Base-by-base conservation (phyloP, 2,329 filamentous ascomycete genomes). In the Ceratocystis albifundus region DNA sequence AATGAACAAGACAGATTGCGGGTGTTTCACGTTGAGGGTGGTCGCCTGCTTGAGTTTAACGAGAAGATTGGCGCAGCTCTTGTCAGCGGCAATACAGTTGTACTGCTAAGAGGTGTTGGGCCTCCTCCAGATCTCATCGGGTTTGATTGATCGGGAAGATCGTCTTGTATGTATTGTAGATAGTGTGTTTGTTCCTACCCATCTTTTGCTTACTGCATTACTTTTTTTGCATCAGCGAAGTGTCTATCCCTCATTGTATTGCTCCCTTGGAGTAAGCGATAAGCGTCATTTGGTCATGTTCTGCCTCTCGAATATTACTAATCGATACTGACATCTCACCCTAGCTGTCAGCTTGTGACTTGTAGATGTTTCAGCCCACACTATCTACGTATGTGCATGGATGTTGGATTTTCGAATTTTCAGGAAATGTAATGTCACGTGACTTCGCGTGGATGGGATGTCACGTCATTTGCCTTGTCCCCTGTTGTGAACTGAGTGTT, bases 11-110 rank as follows among this genome's bases (percentile, higher is more conserved):
- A 91, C 68, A 88, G 88, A 75, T 74, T 99, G 70, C 79, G 94
- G 7, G 85, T 99, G 0, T 99, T 96, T 72, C 92, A 97, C 74
- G 89, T 99, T 0, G 92, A 99, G 73, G 89, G 88, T 0, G 94
- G 94, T 0, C 80, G 90, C 67, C 75, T 99, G 69, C 75, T 99
- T 69, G 92, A 94, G 68, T 99, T 95, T 72, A 85, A 83, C 28
- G 92, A 96, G 76, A 92, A 93, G 78, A 80, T 96, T 66, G 91
- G 90, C 3, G 80, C 80, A 64, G 81, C 80, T 32, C 79, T 95
- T 67, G 84, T 84, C 70, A 92, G 84, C 70, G 94, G 94, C 0
- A 93, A 99, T 74, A 96, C 91, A 10, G 84, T 99, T 69, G 91
- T 97, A 28, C 74, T 99, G 71, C 72, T 99, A 65, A 81, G 94